Evolutionary conservation across 2,329 filamentous ascomycete species (phyloP), one percentile per base, ranked within the genome.

Genomic region (Colletotrichum godetiae): DNA sequence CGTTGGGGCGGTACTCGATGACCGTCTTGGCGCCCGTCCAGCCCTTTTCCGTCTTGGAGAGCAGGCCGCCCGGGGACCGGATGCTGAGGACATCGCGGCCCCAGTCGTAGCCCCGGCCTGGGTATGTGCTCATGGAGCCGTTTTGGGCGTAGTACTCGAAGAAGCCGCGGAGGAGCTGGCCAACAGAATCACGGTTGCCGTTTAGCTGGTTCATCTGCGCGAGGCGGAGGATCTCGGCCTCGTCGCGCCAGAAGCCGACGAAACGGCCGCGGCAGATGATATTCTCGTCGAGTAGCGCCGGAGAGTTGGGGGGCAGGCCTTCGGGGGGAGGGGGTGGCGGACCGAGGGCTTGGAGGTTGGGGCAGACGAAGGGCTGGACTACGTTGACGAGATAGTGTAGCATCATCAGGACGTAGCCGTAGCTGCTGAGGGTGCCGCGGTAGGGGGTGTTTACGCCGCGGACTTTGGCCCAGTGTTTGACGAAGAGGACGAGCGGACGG

Each of bases 321-420:
- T 81, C 78, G 15, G 79, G 79, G 52, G 82, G 83, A 12, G 82
- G 83, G 12, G 84, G 84, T 10, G 81, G 84, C 11, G 84, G 86
- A 46, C 83, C 87, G 76, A 88, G 85, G 67, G 87, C 83, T 79
- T 97, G 95, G 2, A 98, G 87, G 78, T 98, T 98, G 0, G 94
- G 94, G 71, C 94, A 91, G 22, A 98, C 93, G 67, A 95, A 94
- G 0, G 95, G 95, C 60, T 90, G 86, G 1, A 90, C 93, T 65
- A 98, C 82, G 77, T 98, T 97, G 78, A 97, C 91, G 33, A 98
- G 89, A 79, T 96, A 98, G 82, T 98, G 95, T 19, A 98, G 85
- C 5, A 97, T 92, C 95, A 98, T 97, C 52, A 98, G 85, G 5
- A 97, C 94, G 82, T 96, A 98, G 62, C 95, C 95, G 78, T 98